Evolutionary conservation across 2,329 filamentous ascomycete species (phyloP).

Genomic region (Talaromyces sp.): DNA sequence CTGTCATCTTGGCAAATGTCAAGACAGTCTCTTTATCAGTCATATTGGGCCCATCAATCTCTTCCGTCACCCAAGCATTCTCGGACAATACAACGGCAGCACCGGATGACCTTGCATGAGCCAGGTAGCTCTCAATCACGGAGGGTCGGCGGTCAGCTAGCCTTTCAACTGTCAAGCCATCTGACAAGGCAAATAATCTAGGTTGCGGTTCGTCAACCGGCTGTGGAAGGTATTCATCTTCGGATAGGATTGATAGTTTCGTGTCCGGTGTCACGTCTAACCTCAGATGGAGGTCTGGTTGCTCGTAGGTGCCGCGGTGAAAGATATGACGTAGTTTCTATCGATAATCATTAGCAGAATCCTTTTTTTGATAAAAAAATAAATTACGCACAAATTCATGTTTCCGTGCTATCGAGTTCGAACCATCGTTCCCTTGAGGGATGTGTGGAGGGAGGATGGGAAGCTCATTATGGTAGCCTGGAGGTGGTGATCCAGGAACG

Average conservation of each 20-base stretch:
- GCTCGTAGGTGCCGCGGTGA: conserved; percentile 77
- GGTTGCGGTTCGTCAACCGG: conserved; percentile 47
- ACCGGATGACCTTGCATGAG: conserved; percentile 64
- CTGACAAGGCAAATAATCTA: conserved; percentile 55
- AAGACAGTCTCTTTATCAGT: conserved; percentile 80
- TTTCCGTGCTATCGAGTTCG: conserved; percentile 15
- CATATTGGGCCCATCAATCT: conserved; percentile 71
- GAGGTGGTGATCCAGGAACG: not conserved
- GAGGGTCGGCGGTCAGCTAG: conserved; percentile 71
- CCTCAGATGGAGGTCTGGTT: conserved; percentile 71
- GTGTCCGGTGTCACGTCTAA: conserved; percentile 64
- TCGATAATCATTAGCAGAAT: conserved; percentile 4
- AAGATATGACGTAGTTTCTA: conserved; percentile 73
- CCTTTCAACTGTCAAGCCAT: conserved; percentile 66
- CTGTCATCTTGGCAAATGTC: conserved; percentile 79
- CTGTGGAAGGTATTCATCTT: conserved; percentile 36
- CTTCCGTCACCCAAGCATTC: conserved; percentile 77
- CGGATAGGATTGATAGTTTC: conserved; percentile 43
- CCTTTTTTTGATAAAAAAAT: conserved; percentile 8
- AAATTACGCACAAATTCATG: conserved; percentile 34
- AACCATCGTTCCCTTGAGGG: conserved; percentile 22
- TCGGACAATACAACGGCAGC: conserved; percentile 62
- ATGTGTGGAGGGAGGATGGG: conserved; percentile 32
- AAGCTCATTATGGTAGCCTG: conserved; percentile 17
- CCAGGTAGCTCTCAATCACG: conserved; percentile 73